Percentiles rank a stretch among this genome's conserved stretches.
Evolutionary conservation across 805 yeast genomes (phyloP).

Genomic region (Suhomyces kilbournensis): DNA sequence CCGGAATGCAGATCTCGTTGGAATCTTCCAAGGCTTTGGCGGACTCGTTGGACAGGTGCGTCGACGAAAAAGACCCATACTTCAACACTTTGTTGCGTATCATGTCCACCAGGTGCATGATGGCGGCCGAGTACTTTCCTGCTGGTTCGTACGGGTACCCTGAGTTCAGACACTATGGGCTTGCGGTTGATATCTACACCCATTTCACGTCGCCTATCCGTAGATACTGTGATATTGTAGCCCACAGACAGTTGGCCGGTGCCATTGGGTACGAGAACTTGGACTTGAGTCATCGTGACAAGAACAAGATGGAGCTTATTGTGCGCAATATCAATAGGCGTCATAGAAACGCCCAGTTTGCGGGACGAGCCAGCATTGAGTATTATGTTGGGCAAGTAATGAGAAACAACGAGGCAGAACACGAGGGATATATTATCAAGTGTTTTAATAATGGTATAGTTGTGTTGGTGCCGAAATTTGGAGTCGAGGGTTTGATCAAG

Average conservation of each 20-base stretch:
- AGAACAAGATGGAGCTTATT: conserved; percentile 81
- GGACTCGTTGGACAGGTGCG: conserved; percentile 86
- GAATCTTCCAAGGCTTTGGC: conserved; percentile 91
- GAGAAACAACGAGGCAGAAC: conserved; percentile 74
- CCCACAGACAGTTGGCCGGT: conserved; percentile 97
- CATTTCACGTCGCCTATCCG: conserved; percentile 98
- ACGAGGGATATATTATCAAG: conserved; percentile 88
- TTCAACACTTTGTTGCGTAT: conserved; percentile 92
- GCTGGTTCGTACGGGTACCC: conserved; percentile 87
- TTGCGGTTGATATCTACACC: conserved; percentile 95
- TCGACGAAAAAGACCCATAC: conserved; percentile 78
- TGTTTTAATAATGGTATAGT: conserved; percentile 94
- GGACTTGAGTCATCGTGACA: conserved; percentile 81
- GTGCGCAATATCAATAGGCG: conserved; percentile 87
- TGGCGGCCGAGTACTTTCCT: conserved; percentile 97
- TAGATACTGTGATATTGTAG: conserved; percentile 96
- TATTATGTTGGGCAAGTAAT: conserved; percentile 98
- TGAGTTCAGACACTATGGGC: conserved; percentile 94
- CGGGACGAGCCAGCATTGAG: conserved; percentile 97
- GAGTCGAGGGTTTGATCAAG: conserved; percentile 90
- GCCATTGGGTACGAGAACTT: conserved; percentile 91
- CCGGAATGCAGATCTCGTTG: conserved; percentile 64
- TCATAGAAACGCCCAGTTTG: conserved; percentile 97
- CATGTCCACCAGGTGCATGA: conserved; percentile 98
- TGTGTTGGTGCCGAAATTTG: conserved; percentile 91